Percentiles rank a stretch among this genome's conserved stretches.
phyloP scores from a whole-genome alignment of 2,329 filamentous ascomycete species.

The Pezicula neosporulosa region DNA sequence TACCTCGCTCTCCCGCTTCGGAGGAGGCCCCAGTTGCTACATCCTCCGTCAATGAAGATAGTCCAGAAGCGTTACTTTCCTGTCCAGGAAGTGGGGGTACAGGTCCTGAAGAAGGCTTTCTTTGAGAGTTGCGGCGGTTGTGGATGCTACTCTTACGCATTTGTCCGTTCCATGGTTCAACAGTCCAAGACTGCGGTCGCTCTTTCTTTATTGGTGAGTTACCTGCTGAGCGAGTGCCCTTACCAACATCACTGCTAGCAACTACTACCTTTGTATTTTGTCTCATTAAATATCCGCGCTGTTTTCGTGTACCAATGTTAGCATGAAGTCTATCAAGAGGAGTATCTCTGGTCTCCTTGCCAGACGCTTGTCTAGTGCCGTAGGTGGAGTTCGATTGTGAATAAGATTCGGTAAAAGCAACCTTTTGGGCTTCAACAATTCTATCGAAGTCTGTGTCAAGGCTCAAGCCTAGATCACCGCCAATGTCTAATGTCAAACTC shows the following conservation, averaged over 20 bases:
- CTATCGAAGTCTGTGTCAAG: conserved; percentile 91
- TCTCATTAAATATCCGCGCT: conserved; percentile 98
- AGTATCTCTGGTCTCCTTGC: conserved; percentile 2
- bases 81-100: conserved; percentile 85
- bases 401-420: conserved; percentile 48
- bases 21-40: conserved; percentile 50
- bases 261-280: conserved; percentile 97
- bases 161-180: conserved; percentile 94
- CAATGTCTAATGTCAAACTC: conserved; percentile 75
- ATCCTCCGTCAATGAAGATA: conserved; percentile 63
- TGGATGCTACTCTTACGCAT: conserved; percentile 61
- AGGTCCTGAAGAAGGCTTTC: conserved; percentile 43
- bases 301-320: conserved; percentile 61
- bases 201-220: conserved; percentile 71
- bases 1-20: conserved; percentile 81
- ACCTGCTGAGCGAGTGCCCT: conserved; percentile 57
- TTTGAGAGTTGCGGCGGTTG: conserved; percentile 50
- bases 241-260: conserved; percentile 69
- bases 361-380: conserved; percentile 44
- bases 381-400: conserved; percentile 15
- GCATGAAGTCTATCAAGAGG: conserved; percentile 37
- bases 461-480: conserved; percentile 74
- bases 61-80: conserved; percentile 65
- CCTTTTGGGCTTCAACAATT: conserved; percentile 96
- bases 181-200: conserved; percentile 89